Conservation (phyloP, 306 rosid genomes). For the Gleditsia sinensis region DNA sequence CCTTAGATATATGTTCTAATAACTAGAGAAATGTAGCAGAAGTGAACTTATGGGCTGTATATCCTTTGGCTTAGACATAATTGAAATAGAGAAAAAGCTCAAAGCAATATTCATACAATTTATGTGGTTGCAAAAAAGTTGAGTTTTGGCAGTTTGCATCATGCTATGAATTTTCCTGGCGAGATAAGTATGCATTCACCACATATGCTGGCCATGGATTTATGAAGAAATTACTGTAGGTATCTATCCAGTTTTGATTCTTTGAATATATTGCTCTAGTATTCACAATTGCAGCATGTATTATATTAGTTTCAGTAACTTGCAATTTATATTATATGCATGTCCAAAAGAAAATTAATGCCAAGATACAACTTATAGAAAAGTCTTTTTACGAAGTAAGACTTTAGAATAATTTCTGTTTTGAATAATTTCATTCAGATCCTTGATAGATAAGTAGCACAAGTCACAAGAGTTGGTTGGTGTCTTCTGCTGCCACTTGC, state of each 20-base stretch:
- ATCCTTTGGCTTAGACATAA: not conserved
- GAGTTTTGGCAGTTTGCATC: no score
- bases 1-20: not conserved
- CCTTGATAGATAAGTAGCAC: not conserved
- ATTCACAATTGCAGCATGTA: not conserved
- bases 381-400: not conserved
- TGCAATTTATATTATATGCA: no score
- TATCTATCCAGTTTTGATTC: not conserved
- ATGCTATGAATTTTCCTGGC: no score
- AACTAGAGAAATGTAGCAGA: no score
- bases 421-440: constrained; percentile 10
- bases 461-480: not conserved
- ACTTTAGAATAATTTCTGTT: not conserved
- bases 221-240: not conserved
- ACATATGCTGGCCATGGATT: not conserved
- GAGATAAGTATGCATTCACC: not conserved
- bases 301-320: no score
- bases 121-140: no score
- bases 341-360: not conserved
- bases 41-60: not conserved
- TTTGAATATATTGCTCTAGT: not conserved
- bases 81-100: not conserved
- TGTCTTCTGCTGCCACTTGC: not conserved
- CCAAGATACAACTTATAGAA: not conserved
- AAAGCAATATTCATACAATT: not conserved